These are phyloP conservation scores for Bryoerythrophyllum caledonicum DNA, from an alignment of 225 moss, liverwort and hornwort species.

Conservation along the genomic window DNA sequence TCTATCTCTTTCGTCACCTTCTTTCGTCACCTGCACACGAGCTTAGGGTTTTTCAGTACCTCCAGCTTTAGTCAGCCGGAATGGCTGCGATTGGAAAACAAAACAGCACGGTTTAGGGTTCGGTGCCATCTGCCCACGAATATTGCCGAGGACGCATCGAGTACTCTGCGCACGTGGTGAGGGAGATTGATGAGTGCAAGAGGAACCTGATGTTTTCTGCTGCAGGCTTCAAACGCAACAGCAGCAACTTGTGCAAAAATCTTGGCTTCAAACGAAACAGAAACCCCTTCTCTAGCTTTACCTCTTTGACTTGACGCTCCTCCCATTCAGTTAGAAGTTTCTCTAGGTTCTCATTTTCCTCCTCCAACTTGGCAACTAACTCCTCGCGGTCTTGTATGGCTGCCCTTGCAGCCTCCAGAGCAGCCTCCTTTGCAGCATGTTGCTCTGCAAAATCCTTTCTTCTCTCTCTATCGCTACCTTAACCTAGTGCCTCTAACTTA, in stretches of 20 bases:
- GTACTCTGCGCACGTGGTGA: not conserved
- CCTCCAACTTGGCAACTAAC: conserved; percentile 59
- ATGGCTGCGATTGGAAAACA: not conserved
- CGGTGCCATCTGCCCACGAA: not conserved
- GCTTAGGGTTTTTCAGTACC: not conserved
- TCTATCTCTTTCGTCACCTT: no score
- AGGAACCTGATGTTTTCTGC: no score
- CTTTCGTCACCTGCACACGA: not conserved
- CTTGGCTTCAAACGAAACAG: no score
- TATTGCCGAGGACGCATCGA: not conserved
- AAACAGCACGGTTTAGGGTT: not conserved
- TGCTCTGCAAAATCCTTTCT: conserved; percentile 51
- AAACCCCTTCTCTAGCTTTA: conserved; percentile 29
- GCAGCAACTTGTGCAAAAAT: no score
- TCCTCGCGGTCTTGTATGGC: conserved; percentile 70
- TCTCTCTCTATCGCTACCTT: no score
- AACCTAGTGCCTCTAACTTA: no score
- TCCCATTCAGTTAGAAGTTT: conserved; percentile 67
- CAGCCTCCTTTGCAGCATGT: conserved; percentile 60
- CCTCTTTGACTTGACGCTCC: conserved; percentile 76
- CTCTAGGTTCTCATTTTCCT: conserved; percentile 68
- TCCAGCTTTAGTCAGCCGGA: not conserved
- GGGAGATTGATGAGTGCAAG: not conserved
- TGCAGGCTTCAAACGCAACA: no score
- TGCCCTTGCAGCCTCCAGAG: conserved; percentile 67